Conservation (phyloP, 129 eudicot genomes). For the Artemisia tridentata region DNA sequence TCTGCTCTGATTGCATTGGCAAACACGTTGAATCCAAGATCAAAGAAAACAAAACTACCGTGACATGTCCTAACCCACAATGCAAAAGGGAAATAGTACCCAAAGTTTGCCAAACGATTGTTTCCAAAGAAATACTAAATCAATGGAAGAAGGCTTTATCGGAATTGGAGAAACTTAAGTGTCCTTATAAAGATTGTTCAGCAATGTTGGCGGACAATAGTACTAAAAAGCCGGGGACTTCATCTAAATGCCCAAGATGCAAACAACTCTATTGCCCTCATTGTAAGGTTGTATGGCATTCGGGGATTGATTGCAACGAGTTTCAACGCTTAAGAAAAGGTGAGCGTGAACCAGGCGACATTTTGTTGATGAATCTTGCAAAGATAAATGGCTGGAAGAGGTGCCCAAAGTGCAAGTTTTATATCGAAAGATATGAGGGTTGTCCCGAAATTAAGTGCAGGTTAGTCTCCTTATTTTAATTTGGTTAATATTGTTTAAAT, state of each 20-base stretch:
- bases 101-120: not conserved
- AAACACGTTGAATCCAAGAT: conserved; percentile 26
- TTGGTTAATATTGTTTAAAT: no score
- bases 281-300: conserved; percentile 34
- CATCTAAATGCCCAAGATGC: conserved; percentile 38
- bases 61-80: conserved; percentile 24
- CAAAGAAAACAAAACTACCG: conserved; percentile 13
- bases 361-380: no score
- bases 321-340: no score
- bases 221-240: not conserved
- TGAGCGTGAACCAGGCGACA: no score
- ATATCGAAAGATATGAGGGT: no score
- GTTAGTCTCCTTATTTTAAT: no score
- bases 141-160: conserved; percentile 19
- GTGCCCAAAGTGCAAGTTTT: no score
- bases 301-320: conserved; percentile 22
- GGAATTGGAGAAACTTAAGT: conserved; percentile 32
- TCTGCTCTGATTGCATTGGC: conserved; percentile 24
- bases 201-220: conserved; percentile 35
- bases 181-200: conserved; percentile 33
- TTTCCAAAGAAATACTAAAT: conserved; percentile 27
- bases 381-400: no score
- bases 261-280: conserved; percentile 23
- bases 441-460: no score
- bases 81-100: no score